Conservation (phyloP, 306 rosid genomes). For the Geum urbanum region DNA sequence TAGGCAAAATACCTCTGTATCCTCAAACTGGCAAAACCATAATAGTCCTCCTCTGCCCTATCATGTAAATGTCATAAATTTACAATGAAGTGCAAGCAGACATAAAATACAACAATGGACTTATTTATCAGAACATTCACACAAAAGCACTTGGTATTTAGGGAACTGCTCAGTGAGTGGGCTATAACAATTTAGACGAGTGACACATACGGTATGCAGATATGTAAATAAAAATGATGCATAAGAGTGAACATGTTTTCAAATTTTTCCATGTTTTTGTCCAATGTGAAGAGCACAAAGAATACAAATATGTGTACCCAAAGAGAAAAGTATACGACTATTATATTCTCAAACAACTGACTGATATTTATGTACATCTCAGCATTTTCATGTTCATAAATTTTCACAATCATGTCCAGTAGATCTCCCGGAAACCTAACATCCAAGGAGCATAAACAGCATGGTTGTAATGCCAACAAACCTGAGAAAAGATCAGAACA, state of each 20-base stretch:
- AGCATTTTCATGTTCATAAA: too few relatives aligned
- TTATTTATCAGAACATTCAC: neutral
- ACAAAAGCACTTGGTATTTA: neutral
- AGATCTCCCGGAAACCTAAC: slow-evolving; percentile 3
- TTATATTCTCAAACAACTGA: neutral
- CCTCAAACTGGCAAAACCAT: neutral
- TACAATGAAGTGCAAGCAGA: neutral
- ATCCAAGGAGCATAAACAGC: slow-evolving; percentile 14
- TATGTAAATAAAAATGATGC: neutral
- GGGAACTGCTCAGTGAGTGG: slow-evolving; percentile 5
- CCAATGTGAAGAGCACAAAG: neutral
- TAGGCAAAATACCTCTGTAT: slow-evolving; percentile 12
- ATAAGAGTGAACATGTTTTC: neutral
- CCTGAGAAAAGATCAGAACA: slow-evolving; percentile 97
- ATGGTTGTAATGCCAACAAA: slow-evolving; percentile 33
- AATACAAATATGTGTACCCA: too few relatives aligned
- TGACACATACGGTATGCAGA: neutral
- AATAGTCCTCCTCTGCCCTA: neutral
- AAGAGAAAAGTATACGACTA: neutral
- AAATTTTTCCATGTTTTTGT: neutral
- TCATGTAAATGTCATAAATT: neutral
- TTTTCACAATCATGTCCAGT: neutral
- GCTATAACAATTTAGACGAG: neutral
- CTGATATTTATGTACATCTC: too few relatives aligned
- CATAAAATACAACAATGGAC: neutral